phyloP scores from a whole-genome alignment of 257 asterid species.

The Forsythia suspensa region DNA sequence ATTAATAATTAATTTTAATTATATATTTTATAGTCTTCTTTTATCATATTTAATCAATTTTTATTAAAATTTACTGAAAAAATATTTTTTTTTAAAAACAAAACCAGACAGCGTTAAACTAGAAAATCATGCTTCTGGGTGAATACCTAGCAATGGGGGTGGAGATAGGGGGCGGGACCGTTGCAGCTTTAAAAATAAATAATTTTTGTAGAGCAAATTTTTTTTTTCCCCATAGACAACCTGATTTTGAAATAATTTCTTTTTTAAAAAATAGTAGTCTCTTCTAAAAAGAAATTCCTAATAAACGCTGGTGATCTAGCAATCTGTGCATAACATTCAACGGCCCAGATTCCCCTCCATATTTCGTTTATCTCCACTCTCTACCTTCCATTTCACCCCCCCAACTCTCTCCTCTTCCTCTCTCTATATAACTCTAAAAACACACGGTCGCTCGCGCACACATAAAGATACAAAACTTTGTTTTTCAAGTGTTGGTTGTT shows the following conservation, averaged over 20 bases:
- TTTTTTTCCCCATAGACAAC: no score
- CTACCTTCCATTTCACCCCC: not conserved
- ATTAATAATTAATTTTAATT: no score
- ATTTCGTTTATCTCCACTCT: not conserved
- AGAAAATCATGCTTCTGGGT: constrained; percentile 28
- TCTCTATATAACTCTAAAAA: not conserved
- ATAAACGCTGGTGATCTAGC: no score
- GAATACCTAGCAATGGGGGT: not conserved
- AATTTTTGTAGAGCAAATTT: no score
- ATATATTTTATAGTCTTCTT: no score
- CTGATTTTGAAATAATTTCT: no score
- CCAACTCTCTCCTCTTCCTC: not conserved
- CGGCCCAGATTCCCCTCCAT: constrained; percentile 25
- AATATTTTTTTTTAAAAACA: not conserved
- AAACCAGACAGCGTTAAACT: not conserved
- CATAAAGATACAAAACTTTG: not conserved
- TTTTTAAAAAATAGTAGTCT: no score
- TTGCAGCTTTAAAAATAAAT: no score
- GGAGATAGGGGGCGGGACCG: no score
- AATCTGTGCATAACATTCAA: constrained; percentile 11
- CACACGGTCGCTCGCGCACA: not conserved
- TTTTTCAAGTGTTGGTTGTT: not conserved
- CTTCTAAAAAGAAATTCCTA: no score
- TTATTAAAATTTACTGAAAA: not conserved
- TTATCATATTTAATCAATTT: no score